Conservation (phyloP, 2,329 filamentous ascomycete species). For the Cordyceps farinosa region DNA sequence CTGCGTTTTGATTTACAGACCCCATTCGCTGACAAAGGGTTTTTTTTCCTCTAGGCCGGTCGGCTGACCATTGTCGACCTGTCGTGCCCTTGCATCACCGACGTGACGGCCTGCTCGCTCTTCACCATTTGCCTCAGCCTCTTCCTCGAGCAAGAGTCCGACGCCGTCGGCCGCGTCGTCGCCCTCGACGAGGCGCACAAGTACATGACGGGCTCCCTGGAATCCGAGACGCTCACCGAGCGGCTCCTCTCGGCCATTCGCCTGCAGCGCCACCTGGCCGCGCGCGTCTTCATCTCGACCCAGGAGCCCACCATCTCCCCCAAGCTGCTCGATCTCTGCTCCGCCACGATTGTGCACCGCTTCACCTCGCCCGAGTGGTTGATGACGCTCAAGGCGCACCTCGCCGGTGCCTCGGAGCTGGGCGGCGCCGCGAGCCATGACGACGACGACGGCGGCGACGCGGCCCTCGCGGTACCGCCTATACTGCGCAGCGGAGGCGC, state of each 20-base stretch:
- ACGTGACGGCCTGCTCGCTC: conserved; percentile 61
- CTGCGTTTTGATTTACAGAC: no score
- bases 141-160: conserved; percentile 52
- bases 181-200: conserved; percentile 75
- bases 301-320: conserved; percentile 70
- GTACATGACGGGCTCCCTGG: conserved; percentile 57
- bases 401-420: conserved; percentile 33
- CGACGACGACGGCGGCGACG: not conserved
- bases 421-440: not conserved
- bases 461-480: not conserved
- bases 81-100: conserved; percentile 63
- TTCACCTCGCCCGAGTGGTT: conserved; percentile 65
- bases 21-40: not conserved
- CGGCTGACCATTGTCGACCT: conserved; percentile 65
- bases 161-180: conserved; percentile 52
- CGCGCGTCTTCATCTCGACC: conserved; percentile 64
- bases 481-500: not conserved
- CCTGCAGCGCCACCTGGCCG: conserved; percentile 63
- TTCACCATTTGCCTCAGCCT: conserved; percentile 66
- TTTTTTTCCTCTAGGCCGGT: conserved; percentile 34
- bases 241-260: conserved; percentile 59
- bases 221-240: conserved; percentile 55
- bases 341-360: conserved; percentile 63
- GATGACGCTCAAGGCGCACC: conserved; percentile 34
- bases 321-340: conserved; percentile 64